Evolutionary conservation across 2,329 filamentous ascomycete genomes (phyloP).

Genomic region (Xenoacremonium recifei): DNA sequence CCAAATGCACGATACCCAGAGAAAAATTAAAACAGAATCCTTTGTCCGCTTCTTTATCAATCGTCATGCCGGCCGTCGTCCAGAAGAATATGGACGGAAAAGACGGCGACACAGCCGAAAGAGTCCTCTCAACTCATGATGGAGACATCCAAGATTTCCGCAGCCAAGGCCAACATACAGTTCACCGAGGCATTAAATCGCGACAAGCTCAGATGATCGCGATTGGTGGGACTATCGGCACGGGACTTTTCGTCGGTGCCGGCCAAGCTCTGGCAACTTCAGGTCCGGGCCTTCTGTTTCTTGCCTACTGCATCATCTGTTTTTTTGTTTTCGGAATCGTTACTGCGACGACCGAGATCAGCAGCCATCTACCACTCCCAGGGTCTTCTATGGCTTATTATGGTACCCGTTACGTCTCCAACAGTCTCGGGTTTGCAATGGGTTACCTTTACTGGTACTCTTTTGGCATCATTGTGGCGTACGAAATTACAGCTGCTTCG

Average conservation of each 20-base stretch:
- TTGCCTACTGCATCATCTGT: slow-evolving; percentile 1
- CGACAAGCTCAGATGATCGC: slow-evolving; percentile 4
- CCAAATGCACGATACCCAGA: too few relatives aligned
- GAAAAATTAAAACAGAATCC: too few relatives aligned
- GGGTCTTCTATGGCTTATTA: slow-evolving; percentile 5
- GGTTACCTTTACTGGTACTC: slow-evolving; percentile 54
- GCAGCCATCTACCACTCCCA: not conserved
- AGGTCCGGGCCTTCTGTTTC: not conserved
- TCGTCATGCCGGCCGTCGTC: too few relatives aligned
- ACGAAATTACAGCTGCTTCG: too few relatives aligned
- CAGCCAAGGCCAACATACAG: too few relatives aligned
- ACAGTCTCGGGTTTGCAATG: slow-evolving; percentile 40
- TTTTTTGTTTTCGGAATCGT: not conserved
- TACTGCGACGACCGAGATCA: not conserved
- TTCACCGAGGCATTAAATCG: slow-evolving; percentile 1
- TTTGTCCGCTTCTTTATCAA: too few relatives aligned
- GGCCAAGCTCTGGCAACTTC: not conserved
- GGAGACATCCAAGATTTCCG: too few relatives aligned
- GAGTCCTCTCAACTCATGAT: too few relatives aligned
- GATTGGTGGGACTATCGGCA: slow-evolving; percentile 1
- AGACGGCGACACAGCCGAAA: too few relatives aligned
- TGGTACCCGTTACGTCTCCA: slow-evolving; percentile 8
- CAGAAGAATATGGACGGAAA: too few relatives aligned
- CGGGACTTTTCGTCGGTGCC: slow-evolving; percentile 2
- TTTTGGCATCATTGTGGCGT: too few relatives aligned